phyloP scores from a whole-genome alignment of 768 basidiomycete genomes.

The Rhizopogon rudus region DNA sequence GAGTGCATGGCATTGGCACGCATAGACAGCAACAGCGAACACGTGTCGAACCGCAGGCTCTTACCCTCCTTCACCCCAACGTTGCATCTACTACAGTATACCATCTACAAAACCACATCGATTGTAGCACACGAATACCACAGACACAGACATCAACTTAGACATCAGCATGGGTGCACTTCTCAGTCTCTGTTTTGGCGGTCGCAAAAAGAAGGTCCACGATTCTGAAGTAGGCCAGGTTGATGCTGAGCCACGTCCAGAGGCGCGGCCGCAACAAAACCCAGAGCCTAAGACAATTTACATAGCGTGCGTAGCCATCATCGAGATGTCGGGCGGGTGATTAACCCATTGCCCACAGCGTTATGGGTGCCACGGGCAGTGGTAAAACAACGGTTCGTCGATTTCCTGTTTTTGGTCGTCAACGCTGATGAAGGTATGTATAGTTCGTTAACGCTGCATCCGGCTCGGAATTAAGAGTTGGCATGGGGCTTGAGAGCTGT shows the following conservation, averaged over 20 bases:
- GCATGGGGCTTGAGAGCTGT: constrained; percentile 31
- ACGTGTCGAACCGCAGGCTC: neutral
- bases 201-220: neutral
- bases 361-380: constrained; percentile 15
- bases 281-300: constrained; percentile 2
- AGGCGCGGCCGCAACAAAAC: neutral
- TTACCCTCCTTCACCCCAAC: neutral
- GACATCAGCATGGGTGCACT: neutral
- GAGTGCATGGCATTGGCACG: neutral
- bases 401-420: neutral
- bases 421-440: neutral
- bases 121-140: neutral
- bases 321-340: neutral
- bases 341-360: constrained; percentile 3
- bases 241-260: too few relatives aligned
- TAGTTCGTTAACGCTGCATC: constrained; percentile 35
- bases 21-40: neutral
- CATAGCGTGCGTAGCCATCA: constrained; percentile 8
- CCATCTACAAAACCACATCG: neutral
- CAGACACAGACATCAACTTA: neutral
- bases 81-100: neutral
- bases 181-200: neutral
- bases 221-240: neutral
- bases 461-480: constrained; percentile 26
- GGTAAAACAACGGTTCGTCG: constrained; percentile 13